Evolutionary conservation across 441 rosid genomes (phyloP).

Genomic region (Syzygium syzygioides): DNA sequence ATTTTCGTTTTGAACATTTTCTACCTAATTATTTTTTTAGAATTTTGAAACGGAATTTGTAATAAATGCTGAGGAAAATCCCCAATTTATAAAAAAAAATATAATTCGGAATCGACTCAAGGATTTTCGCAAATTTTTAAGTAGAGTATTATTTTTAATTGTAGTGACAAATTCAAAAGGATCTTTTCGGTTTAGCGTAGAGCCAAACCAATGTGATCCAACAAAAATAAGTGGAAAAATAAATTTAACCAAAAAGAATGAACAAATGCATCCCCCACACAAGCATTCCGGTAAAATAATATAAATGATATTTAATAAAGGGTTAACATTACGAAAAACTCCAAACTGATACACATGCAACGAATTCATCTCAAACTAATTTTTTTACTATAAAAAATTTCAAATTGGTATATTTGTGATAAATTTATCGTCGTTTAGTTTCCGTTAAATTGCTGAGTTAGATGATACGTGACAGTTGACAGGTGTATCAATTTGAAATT

Average conservation of each 20-base stretch:
- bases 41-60: neutral
- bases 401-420: too few relatives aligned
- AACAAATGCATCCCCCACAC: neutral
- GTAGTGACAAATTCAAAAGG: neutral
- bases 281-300: neutral
- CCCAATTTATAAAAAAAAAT: neutral
- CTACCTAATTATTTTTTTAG: neutral
- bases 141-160: neutral
- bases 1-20: neutral
- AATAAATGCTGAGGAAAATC: neutral
- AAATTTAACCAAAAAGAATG: neutral
- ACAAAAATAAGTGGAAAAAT: neutral
- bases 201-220: neutral
- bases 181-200: neutral
- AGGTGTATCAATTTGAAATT: too few relatives aligned
- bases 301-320: neutral
- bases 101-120: too few relatives aligned
- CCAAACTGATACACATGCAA: too few relatives aligned
- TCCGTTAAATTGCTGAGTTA: too few relatives aligned
- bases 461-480: too few relatives aligned
- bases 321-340: too few relatives aligned
- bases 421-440: too few relatives aligned
- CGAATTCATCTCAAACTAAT: too few relatives aligned
- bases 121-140: neutral
- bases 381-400: fast-evolving